Conservation (phyloP, 371 early-diverging fungal species). For the Mucor plumbeus region DNA sequence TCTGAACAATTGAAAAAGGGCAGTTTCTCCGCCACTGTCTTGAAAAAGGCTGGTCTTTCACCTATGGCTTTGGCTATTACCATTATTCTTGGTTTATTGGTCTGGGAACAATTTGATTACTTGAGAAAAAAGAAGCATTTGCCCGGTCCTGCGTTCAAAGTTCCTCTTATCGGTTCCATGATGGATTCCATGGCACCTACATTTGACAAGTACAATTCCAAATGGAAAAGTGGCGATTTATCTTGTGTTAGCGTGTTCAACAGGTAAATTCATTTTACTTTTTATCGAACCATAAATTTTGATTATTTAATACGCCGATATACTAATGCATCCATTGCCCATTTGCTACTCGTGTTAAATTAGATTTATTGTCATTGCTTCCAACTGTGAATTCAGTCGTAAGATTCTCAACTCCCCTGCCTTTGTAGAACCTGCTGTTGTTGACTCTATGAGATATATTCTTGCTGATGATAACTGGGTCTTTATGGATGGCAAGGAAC, state of each 20-base stretch:
- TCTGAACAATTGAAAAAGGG: slow-evolving; percentile 6
- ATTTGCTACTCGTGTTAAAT: background rate
- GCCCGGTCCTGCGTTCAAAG: slow-evolving; percentile 33
- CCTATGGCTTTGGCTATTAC: slow-evolving; percentile 26
- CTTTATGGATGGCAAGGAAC: slow-evolving; percentile 34
- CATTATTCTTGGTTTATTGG: slow-evolving; percentile 21
- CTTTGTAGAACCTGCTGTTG: slow-evolving; percentile 32
- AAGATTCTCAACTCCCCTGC: slow-evolving; percentile 33
- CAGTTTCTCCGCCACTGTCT: background rate
- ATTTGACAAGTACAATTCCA: slow-evolving; percentile 35
- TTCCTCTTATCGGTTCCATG: slow-evolving; percentile 35
- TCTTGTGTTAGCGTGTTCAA: slow-evolving; percentile 39
- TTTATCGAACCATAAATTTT: slow-evolving; percentile 9
- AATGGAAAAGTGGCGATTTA: slow-evolving; percentile 38
- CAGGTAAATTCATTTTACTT: slow-evolving; percentile 17
- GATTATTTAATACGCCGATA: background rate
- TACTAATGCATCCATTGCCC: background rate
- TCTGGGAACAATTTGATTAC: slow-evolving; percentile 35
- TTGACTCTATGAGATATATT: slow-evolving; percentile 36
- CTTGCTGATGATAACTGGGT: slow-evolving; percentile 36
- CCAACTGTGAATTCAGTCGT: slow-evolving; percentile 35
- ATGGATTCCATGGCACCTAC: slow-evolving; percentile 39
- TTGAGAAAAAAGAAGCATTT: slow-evolving; percentile 31
- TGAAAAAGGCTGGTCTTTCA: slow-evolving; percentile 13
- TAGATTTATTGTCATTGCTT: slow-evolving; percentile 40